Conservation (phyloP, 164 flowering plant species). For the Aristolochia californica region DNA sequence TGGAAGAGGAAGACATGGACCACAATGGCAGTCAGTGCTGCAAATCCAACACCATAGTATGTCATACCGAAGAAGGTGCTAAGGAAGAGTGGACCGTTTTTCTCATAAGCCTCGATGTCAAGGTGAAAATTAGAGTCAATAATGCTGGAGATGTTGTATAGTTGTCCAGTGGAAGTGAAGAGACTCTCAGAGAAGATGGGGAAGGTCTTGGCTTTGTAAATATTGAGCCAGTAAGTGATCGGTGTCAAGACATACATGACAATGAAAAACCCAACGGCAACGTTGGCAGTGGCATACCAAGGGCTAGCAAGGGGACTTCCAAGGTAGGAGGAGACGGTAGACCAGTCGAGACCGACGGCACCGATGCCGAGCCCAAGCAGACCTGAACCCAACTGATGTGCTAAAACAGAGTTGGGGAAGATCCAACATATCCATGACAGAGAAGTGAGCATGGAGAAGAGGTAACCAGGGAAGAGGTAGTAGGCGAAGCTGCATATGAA, state of each 20-base stretch:
- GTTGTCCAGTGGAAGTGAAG: slow-evolving; percentile 38
- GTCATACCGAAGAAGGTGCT: slow-evolving; percentile 69
- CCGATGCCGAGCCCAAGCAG: slow-evolving; percentile 60
- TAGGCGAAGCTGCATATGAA: slow-evolving; percentile 67
- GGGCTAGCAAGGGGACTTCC: slow-evolving; percentile 87
- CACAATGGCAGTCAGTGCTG: slow-evolving; percentile 57
- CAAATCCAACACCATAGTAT: slow-evolving; percentile 68
- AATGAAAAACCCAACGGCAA: slow-evolving; percentile 49
- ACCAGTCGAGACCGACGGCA: slow-evolving; percentile 69
- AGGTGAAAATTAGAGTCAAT: slow-evolving; percentile 52
- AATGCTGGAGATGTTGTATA: slow-evolving; percentile 46
- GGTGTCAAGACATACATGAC: slow-evolving; percentile 68
- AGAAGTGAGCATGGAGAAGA: slow-evolving; percentile 63
- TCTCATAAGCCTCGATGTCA: slow-evolving; percentile 41
- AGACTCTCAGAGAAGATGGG: slow-evolving; percentile 53
- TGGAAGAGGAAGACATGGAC: slow-evolving; percentile 61
- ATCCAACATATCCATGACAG: slow-evolving; percentile 82
- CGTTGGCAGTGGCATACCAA: slow-evolving; percentile 86
- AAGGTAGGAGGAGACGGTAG: slow-evolving; percentile 63
- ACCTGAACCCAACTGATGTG: slow-evolving; percentile 82
- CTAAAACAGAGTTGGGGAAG: slow-evolving; percentile 41
- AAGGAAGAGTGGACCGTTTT: slow-evolving; percentile 48
- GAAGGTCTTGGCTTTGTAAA: slow-evolving; percentile 63
- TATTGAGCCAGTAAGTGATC: slow-evolving; percentile 46
- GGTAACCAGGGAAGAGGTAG: slow-evolving; percentile 76